Evolutionary conservation across 805 yeast species (phyloP).

Genomic region (Saccharomycopsis sp.): DNA sequence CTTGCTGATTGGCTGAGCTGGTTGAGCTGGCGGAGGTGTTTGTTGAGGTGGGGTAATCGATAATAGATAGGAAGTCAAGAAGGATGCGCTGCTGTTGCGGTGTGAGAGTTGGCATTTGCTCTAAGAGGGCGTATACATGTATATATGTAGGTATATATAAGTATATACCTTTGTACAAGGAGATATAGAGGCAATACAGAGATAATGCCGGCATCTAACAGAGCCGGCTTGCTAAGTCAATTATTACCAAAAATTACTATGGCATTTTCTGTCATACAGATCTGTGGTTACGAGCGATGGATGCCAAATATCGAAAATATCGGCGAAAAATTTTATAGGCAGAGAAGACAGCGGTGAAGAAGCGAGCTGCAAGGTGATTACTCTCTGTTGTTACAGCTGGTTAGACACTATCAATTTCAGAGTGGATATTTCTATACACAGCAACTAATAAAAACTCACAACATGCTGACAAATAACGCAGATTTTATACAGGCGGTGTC

Average conservation of each 20-base stretch:
- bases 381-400: too few relatives aligned
- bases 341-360: neutral
- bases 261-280: neutral
- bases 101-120: neutral
- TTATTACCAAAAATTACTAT: neutral
- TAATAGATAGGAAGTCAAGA: neutral
- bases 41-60: neutral
- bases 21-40: neutral
- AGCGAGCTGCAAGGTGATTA: too few relatives aligned
- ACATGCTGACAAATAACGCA: slow-evolving; percentile 4
- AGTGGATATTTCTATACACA: neutral
- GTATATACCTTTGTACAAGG: neutral
- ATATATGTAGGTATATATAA: neutral
- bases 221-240: too few relatives aligned
- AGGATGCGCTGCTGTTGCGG: neutral
- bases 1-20: too few relatives aligned
- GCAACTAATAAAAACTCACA: neutral
- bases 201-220: too few relatives aligned
- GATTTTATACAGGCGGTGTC: slow-evolving; percentile 12
- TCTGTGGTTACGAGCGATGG: neutral
- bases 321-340: neutral
- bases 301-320: neutral
- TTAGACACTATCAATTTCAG: neutral
- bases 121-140: too few relatives aligned
- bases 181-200: neutral